Evolutionary conservation across 352 stramenopile genomes (phyloP).

Genomic region (Phytopythium litorale): DNA sequence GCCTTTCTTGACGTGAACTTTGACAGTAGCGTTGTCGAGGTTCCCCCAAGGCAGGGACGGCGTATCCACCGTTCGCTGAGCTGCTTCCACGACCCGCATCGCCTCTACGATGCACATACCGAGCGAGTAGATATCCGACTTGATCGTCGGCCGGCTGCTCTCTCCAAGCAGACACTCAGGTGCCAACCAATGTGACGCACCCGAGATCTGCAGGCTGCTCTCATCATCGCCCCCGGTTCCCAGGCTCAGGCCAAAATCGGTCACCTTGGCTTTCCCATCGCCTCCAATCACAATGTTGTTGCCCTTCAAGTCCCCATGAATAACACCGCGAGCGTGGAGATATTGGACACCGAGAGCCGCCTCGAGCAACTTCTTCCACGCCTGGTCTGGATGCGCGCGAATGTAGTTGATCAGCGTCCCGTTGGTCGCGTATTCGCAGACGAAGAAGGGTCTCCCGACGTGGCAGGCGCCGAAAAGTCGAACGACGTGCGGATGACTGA

Average conservation of each 20-base stretch:
- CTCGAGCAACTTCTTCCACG: slow-evolving; percentile 19
- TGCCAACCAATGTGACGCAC: slow-evolving; percentile 17
- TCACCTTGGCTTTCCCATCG: slow-evolving; percentile 26
- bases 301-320: slow-evolving; percentile 34
- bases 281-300: slow-evolving; percentile 30
- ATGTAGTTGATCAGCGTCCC: slow-evolving; percentile 17
- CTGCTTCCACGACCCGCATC: slow-evolving; percentile 1
- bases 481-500: slow-evolving; percentile 29
- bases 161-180: slow-evolving; percentile 8
- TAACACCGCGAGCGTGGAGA: slow-evolving; percentile 20
- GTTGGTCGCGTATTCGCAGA: slow-evolving; percentile 22
- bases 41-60: not conserved
- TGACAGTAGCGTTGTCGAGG: not conserved
- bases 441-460: slow-evolving; percentile 23
- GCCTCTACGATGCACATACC: slow-evolving; percentile 17
- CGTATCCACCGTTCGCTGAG: not conserved
- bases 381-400: slow-evolving; percentile 15
- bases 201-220: slow-evolving; percentile 11
- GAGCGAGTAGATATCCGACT: slow-evolving; percentile 18
- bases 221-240: not conserved
- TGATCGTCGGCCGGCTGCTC: slow-evolving; percentile 2
- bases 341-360: slow-evolving; percentile 27
- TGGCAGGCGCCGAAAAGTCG: slow-evolving; percentile 30
- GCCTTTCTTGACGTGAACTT: not conserved
- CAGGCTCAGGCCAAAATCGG: slow-evolving; percentile 25